A percentile compares a stretch with the other conserved stretches of the same genome.
These are phyloP conservation scores for Coniochaeta pulveracea DNA, from an alignment of 2,329 filamentous ascomycete species.

Conservation along the genomic window DNA sequence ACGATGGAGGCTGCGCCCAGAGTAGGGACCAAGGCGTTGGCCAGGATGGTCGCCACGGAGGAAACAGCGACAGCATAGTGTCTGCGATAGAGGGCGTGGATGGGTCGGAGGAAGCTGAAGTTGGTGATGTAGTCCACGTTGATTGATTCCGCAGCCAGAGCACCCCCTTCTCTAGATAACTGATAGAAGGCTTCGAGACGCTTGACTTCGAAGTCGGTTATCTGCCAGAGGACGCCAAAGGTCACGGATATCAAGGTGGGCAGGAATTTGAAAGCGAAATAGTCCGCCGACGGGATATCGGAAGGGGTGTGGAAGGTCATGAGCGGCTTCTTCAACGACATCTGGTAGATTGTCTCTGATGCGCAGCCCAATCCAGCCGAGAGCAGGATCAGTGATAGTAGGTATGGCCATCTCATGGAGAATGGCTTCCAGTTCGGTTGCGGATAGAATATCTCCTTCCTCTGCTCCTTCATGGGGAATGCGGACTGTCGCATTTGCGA, in stretches of 20 bases:
- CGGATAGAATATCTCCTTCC: conserved; percentile 44
- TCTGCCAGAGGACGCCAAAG: conserved; percentile 55
- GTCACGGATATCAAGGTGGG: conserved; percentile 50
- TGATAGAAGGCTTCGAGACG: conserved; percentile 58
- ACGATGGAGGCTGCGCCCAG: conserved; percentile 52
- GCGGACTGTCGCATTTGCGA: conserved; percentile 23
- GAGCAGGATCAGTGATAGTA: conserved; percentile 38
- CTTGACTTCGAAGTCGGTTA: conserved; percentile 54
- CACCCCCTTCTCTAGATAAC: conserved; percentile 47
- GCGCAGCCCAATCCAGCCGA: conserved; percentile 38
- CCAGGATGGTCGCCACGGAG: conserved; percentile 51
- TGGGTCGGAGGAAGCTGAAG: conserved; percentile 52
- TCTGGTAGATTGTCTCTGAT: conserved; percentile 44
- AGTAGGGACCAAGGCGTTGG: conserved; percentile 58
- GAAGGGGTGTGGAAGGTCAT: conserved; percentile 36
- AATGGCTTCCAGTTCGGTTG: conserved; percentile 57
- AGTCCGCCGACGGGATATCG: conserved; percentile 37
- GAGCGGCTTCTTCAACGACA: conserved; percentile 31
- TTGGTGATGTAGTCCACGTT: conserved; percentile 66
- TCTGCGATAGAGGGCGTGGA: conserved; percentile 47
- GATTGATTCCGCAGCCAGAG: conserved; percentile 52
- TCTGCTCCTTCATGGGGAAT: conserved; percentile 23
- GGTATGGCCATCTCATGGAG: conserved; percentile 52
- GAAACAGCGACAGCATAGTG: conserved; percentile 61
- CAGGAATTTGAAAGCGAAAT: conserved; percentile 53